phyloP scores from a whole-genome alignment of 148 eudicot genomes.

The Spergularia bocconei region DNA sequence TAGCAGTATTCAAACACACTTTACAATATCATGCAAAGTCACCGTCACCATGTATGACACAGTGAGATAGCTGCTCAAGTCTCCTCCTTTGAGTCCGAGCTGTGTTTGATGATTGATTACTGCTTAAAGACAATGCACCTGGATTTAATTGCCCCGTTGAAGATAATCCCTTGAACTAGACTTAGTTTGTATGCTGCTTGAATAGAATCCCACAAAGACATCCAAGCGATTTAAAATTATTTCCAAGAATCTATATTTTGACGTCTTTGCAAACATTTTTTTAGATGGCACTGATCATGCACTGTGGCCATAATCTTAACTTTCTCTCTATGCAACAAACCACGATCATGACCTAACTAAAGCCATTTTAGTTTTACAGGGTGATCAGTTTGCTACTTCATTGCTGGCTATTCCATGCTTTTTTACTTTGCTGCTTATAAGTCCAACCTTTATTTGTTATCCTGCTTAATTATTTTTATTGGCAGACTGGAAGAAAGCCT shows the following conservation, averaged over 20 bases:
- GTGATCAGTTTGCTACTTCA: neutral
- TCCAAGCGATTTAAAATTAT: neutral
- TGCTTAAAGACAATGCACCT: neutral
- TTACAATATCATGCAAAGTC: neutral
- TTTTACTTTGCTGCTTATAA: conserved; percentile 13
- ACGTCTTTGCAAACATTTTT: neutral
- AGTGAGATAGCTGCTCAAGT: neutral
- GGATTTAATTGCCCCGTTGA: neutral
- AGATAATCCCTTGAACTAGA: neutral
- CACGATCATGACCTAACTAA: neutral
- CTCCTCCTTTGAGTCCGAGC: neutral
- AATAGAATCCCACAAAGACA: neutral
- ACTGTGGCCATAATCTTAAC: conserved; percentile 9
- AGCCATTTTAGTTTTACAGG: neutral
- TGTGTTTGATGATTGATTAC: conserved; percentile 4
- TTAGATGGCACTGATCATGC: neutral
- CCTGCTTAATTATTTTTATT: conserved; percentile 10
- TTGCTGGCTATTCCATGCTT: neutral
- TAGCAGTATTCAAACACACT: neutral
- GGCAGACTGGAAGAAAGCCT: conserved; percentile 92
- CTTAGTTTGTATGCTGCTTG: neutral
- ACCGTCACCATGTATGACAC: conserved; percentile 7
- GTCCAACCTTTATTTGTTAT: conserved; percentile 2
- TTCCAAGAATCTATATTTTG: neutral
- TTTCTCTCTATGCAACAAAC: neutral